Evolutionary conservation across 2,329 filamentous ascomycete species (phyloP).

Genomic region (Xylariales sp.): DNA sequence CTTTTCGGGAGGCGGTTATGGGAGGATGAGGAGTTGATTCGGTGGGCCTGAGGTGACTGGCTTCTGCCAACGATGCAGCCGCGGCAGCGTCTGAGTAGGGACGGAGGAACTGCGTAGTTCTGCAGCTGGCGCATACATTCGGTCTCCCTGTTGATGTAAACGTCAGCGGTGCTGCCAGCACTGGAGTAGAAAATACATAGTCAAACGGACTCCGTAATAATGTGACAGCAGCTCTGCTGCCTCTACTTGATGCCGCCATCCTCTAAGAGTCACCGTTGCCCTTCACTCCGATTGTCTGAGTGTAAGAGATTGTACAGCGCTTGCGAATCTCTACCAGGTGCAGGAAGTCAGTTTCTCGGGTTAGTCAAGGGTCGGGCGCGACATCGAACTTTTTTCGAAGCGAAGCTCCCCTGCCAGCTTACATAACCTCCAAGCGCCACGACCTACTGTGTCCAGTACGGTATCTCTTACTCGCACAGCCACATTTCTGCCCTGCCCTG

Average conservation of each 20-base stretch:
- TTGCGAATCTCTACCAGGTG: too few species aligned
- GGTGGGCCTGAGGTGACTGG: conserved; percentile 30
- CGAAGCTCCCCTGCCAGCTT: conserved; percentile 13
- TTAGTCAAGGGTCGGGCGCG: too few species aligned
- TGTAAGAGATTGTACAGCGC: too few species aligned
- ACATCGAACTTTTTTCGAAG: conserved; percentile 11
- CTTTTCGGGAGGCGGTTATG: conserved; percentile 19
- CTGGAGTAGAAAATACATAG: too few species aligned
- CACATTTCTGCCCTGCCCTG: not conserved
- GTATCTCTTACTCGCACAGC: not conserved
- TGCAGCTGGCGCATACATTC: conserved; percentile 32
- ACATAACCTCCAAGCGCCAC: not conserved
- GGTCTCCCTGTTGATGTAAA: conserved; percentile 7
- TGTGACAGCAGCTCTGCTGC: conserved; percentile 43
- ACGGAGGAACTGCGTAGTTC: conserved; percentile 21
- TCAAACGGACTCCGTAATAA: conserved; percentile 48
- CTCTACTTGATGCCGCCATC: conserved; percentile 56
- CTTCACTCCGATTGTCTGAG: conserved; percentile 11
- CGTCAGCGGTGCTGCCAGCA: conserved; percentile 21
- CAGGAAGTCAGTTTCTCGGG: too few species aligned
- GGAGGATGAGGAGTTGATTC: conserved; percentile 25
- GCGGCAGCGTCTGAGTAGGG: conserved; percentile 28
- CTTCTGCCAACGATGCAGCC: conserved; percentile 32
- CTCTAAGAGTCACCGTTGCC: conserved; percentile 15
- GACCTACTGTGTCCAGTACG: not conserved